Conservation (phyloP, 2,329 filamentous ascomycete species). For the Penicillium sp. region DNA sequence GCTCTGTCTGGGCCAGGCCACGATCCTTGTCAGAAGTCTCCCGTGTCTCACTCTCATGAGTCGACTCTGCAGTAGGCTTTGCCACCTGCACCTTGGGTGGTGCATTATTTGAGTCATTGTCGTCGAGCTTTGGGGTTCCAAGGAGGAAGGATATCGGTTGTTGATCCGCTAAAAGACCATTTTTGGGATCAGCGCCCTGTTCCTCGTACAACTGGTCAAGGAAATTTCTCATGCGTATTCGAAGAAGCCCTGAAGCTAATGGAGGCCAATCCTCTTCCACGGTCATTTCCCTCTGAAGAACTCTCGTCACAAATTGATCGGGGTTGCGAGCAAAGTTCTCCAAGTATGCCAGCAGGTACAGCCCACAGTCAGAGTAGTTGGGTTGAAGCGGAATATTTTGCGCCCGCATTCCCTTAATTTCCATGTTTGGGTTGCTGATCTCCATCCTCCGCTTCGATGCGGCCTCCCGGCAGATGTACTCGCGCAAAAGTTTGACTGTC, state of each 20-base stretch:
- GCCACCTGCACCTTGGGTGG: background rate
- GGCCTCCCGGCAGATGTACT: conserved; percentile 72
- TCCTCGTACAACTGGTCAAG: conserved; percentile 58
- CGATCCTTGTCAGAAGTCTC: background rate
- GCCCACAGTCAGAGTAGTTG: conserved; percentile 84
- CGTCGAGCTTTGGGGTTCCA: conserved; percentile 9
- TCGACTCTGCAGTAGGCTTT: background rate
- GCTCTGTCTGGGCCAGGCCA: background rate
- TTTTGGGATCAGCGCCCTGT: conserved; percentile 41
- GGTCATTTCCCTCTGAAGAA: conserved; percentile 61
- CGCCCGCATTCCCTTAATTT: conserved; percentile 61
- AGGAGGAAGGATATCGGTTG: conserved; percentile 30
- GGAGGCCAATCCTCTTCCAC: conserved; percentile 50
- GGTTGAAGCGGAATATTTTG: conserved; percentile 70
- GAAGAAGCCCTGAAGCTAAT: conserved; percentile 52
- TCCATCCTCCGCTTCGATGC: conserved; percentile 52
- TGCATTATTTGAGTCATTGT: background rate
- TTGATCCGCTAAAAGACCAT: conserved; percentile 28
- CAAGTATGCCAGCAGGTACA: conserved; percentile 80
- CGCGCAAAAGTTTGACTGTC: conserved; percentile 63
- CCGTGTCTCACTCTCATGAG: background rate
- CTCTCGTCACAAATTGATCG: conserved; percentile 58
- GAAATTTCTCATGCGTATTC: conserved; percentile 59
- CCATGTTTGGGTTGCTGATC: conserved; percentile 38
- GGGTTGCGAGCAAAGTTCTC: conserved; percentile 74